Evolutionary conservation across 2,329 filamentous ascomycete species (phyloP).

Genomic region (Verticillium albo-atrum): DNA sequence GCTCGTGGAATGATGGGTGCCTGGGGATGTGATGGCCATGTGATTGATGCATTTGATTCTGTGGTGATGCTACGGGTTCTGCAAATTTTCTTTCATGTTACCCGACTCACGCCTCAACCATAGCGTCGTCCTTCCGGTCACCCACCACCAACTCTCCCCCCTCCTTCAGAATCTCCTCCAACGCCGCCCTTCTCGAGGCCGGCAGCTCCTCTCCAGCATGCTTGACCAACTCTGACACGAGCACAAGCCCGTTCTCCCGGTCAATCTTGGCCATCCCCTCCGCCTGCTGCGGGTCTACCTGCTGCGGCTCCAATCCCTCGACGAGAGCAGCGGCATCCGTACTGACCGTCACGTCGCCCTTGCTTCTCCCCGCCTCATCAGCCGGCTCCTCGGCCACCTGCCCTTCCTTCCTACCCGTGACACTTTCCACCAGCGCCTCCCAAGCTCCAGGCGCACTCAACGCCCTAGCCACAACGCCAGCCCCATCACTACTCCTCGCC

Average conservation of each 20-base stretch:
- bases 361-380: conserved; percentile 4
- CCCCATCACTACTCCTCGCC: conserved; percentile 46
- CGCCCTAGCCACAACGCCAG: conserved; percentile 36
- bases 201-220: conserved; percentile 35
- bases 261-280: conserved; percentile 47
- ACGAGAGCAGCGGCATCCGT: conserved; percentile 17
- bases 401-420: conserved; percentile 37
- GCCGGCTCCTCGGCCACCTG: background rate
- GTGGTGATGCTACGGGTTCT: background rate
- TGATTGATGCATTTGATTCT: no score
- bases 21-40: background rate
- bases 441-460: conserved; percentile 37
- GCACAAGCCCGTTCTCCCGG: conserved; percentile 56
- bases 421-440: conserved; percentile 37
- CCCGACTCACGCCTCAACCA: background rate
- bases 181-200: conserved; percentile 29
- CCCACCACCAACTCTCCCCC: conserved; percentile 41
- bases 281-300: conserved; percentile 36
- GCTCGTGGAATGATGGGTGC: background rate
- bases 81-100: background rate
- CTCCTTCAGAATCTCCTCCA: conserved; percentile 44
- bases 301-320: conserved; percentile 40
- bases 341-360: conserved; percentile 7
- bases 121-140: conserved; percentile 10
- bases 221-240: conserved; percentile 51